phyloP scores from a whole-genome alignment of 1,139 yeast species.

The Lodderomyces jiufengensis region DNA sequence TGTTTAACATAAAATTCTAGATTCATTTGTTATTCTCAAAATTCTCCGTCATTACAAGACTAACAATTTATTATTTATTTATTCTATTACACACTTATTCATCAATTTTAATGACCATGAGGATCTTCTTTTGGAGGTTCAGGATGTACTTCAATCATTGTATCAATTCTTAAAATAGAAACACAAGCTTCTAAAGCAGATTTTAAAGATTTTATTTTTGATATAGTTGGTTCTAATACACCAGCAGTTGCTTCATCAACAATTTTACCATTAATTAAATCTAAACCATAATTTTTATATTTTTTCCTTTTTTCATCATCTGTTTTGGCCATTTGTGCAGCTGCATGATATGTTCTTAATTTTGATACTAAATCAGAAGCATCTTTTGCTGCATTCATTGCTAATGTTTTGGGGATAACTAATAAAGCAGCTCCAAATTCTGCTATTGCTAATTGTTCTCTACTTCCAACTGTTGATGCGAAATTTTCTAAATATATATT shows the following conservation, averaged over 20 bases:
- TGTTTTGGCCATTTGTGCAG: slow-evolving; percentile 81
- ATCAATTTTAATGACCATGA: slow-evolving; percentile 64
- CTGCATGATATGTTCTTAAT: slow-evolving; percentile 94
- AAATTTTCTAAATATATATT: slow-evolving; percentile 94
- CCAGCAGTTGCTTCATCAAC: slow-evolving; percentile 83
- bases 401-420: slow-evolving; percentile 93
- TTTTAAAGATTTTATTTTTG: slow-evolving; percentile 88
- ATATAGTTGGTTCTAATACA: slow-evolving; percentile 91
- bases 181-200: slow-evolving; percentile 97
- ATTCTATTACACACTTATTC: no score
- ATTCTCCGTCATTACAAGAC: no score
- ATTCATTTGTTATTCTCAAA: no score
- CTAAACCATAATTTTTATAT: slow-evolving; percentile 90
- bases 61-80: no score
- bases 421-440: slow-evolving; percentile 91
- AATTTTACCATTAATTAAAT: slow-evolving; percentile 85
- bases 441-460: slow-evolving; percentile 97
- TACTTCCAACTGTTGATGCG: slow-evolving; percentile 95
- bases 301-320: slow-evolving; percentile 79
- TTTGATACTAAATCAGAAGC: slow-evolving; percentile 92
- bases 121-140: slow-evolving; percentile 92
- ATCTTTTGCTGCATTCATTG: slow-evolving; percentile 97
- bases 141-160: slow-evolving; percentile 96
- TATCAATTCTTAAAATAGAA: slow-evolving; percentile 95
- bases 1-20: no score